phyloP scores from a whole-genome alignment of 352 stramenopile genomes.

The Phytophthora agathidicida region DNA sequence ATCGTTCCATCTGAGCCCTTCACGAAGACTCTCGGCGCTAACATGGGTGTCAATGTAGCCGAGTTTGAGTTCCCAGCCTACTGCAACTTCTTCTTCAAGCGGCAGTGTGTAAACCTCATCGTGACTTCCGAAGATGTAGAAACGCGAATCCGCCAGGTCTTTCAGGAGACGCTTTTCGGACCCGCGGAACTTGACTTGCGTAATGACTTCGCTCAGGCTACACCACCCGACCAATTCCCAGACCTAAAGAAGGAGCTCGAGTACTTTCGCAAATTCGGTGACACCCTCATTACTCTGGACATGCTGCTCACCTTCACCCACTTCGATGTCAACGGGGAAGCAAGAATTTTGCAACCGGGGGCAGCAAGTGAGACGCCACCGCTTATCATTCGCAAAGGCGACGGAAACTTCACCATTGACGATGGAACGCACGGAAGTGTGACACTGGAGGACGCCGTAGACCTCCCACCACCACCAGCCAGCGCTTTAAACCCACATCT shows the following conservation, averaged over 20 bases:
- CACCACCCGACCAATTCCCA: slow-evolving; percentile 59
- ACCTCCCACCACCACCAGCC: slow-evolving; percentile 49
- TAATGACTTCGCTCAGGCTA: slow-evolving; percentile 75
- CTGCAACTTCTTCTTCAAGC: slow-evolving; percentile 97
- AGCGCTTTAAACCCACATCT: slow-evolving; percentile 39
- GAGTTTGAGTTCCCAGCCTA: slow-evolving; percentile 98
- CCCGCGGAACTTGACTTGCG: slow-evolving; percentile 74
- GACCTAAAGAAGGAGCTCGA: slow-evolving; percentile 85
- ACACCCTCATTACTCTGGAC: slow-evolving; percentile 89
- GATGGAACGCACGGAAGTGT: slow-evolving; percentile 60
- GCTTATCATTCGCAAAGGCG: slow-evolving; percentile 73
- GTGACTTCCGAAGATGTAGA: slow-evolving; percentile 82
- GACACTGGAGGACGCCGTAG: slow-evolving; percentile 60
- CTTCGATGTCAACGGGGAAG: slow-evolving; percentile 72
- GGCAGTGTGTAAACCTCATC: slow-evolving; percentile 88
- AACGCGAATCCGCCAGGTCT: slow-evolving; percentile 82
- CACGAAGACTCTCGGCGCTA: slow-evolving; percentile 93
- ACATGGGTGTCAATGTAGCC: slow-evolving; percentile 95
- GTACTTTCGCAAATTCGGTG: slow-evolving; percentile 92
- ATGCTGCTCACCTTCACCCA: slow-evolving; percentile 91
- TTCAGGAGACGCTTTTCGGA: slow-evolving; percentile 91
- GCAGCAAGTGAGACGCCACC: slow-evolving; percentile 31
- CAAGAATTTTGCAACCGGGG: slow-evolving; percentile 65
- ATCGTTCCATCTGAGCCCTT: slow-evolving; percentile 96
- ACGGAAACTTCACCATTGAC: slow-evolving; percentile 67